Conservation (phyloP, 2,329 filamentous ascomycete genomes). For the Colletotrichum sp. region DNA sequence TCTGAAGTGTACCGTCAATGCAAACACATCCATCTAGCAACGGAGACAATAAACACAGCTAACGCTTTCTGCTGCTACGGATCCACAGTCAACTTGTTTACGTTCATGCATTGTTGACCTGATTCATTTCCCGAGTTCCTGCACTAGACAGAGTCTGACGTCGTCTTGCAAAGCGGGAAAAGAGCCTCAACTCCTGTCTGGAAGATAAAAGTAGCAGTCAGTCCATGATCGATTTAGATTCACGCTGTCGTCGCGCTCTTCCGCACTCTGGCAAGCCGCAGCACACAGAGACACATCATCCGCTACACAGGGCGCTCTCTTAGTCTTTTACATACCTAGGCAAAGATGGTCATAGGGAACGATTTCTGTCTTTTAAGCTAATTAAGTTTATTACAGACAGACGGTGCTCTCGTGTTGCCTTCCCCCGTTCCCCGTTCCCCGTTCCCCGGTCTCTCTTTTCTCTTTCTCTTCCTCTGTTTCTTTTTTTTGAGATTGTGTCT, state of each 20-base stretch:
- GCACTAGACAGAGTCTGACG: background rate
- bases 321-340: background rate
- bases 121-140: background rate
- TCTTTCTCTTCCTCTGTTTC: background rate
- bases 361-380: background rate
- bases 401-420: background rate
- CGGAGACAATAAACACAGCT: background rate
- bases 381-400: conserved; percentile 10
- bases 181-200: too few species aligned
- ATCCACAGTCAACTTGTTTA: background rate
- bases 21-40: background rate
- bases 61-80: background rate
- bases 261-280: background rate
- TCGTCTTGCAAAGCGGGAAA: background rate
- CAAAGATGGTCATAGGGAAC: background rate
- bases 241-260: too few species aligned
- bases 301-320: background rate
- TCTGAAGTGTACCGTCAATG: background rate
- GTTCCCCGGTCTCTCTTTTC: background rate
- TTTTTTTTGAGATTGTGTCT: background rate
- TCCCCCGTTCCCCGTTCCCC: background rate
- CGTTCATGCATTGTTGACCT: background rate
- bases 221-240: background rate
- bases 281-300: background rate
- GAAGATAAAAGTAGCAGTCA: background rate